phyloP scores from a whole-genome alignment of 2,329 filamentous ascomycete species.

The Xylaria hypoxylon region DNA sequence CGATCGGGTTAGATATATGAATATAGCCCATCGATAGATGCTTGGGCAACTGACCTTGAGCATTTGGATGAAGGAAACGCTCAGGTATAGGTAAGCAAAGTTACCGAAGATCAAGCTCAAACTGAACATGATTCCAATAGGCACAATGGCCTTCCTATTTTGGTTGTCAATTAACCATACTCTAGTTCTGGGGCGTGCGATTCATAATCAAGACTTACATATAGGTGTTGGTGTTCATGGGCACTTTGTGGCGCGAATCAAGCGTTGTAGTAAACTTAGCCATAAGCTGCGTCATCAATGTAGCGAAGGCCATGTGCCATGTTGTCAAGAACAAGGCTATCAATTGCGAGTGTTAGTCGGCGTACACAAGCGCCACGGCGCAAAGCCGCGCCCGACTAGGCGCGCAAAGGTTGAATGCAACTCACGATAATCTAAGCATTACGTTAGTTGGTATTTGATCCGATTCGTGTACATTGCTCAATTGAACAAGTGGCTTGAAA shows the following conservation, averaged over 20 bases:
- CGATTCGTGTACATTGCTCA: neutral
- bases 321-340: slow-evolving; percentile 70
- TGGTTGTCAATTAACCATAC: slow-evolving; percentile 17
- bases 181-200: neutral
- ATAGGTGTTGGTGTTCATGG: slow-evolving; percentile 72
- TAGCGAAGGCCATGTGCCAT: slow-evolving; percentile 77
- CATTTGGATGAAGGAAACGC: slow-evolving; percentile 78
- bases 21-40: slow-evolving; percentile 39
- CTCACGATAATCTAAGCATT: slow-evolving; percentile 43
- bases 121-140: slow-evolving; percentile 75
- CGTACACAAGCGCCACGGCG: neutral
- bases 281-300: slow-evolving; percentile 73
- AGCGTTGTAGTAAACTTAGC: slow-evolving; percentile 72
- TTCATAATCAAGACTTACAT: slow-evolving; percentile 49
- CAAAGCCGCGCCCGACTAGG: neutral
- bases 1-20: slow-evolving; percentile 13
- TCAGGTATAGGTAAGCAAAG: slow-evolving; percentile 75
- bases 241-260: slow-evolving; percentile 71
- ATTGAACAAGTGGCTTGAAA: slow-evolving; percentile 15
- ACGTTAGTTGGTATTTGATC: slow-evolving; percentile 23
- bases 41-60: slow-evolving; percentile 61
- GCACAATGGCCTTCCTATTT: slow-evolving; percentile 67
- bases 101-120: slow-evolving; percentile 75
- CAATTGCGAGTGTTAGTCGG: slow-evolving; percentile 23
- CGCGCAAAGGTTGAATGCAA: slow-evolving; percentile 9